Evolutionary conservation across 331 rosid species (phyloP), one percentile per base, ranked within the genome.

Genomic region (Quercus phellos): DNA sequence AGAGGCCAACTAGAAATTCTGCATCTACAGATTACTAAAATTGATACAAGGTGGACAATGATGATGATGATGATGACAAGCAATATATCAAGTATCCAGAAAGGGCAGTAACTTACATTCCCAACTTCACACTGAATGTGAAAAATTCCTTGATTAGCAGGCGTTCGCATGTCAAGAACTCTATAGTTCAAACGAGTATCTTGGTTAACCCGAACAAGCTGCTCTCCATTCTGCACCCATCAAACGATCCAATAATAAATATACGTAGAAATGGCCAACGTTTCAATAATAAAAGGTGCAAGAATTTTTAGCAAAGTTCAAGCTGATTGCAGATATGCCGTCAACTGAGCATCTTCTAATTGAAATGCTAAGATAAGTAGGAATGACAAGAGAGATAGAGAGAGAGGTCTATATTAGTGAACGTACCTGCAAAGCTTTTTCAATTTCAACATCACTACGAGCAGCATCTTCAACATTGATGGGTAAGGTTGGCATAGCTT

Each of bases 91-190:
- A 32, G 14, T 32, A 64, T 30, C 46, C 24, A 64, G 12, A 30
- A 64, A 64, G 50, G 46, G 14, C 46, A 64, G 24, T 21, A 29
- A 64, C 70, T 64, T 64, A 22, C 71, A 18, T 12, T 79, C 79
- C 82, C 90, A 82, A 95, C 92, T 56, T 88, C 88, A 77, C 88
- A 68, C 64, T 91, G 94, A 79, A 93, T 88, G 32, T 89, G 89
- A 81, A 95, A 93, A 76, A 95, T 95, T 50, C 82, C 98, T 84
- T 90, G 98, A 84, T 95, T 93, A 10, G 99, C 97, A 1, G 98
- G 92, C 18, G 96, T 95, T 38, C 99, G 88, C 0, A 91, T 3
- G 73, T 95, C 99, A 32, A 95, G 81, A 10, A 93, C 97, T 81
- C 99, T 84, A 70, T 72, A 70, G 72, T 93, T 93, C 84, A 95